phyloP scores from a whole-genome alignment of 331 rosid species.

The Spiraea crenata region DNA sequence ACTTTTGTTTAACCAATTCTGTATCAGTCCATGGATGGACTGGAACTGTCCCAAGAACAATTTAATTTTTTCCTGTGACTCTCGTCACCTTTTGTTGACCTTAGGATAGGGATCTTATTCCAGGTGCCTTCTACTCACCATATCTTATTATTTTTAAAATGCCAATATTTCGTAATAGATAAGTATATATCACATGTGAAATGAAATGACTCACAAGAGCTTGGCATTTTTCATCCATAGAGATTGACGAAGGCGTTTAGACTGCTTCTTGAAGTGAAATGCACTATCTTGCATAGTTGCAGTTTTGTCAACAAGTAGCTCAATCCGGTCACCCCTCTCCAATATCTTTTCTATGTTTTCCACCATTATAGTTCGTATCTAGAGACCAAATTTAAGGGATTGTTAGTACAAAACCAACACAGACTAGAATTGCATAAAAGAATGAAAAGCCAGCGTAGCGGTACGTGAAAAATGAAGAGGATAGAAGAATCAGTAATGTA shows the following conservation, averaged over 20 bases:
- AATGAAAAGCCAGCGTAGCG: conserved; percentile 1
- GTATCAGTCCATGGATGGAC: background rate
- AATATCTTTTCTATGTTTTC: conserved; percentile 91
- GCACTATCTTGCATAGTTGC: conserved; percentile 97
- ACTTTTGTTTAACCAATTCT: background rate
- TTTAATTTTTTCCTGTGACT: background rate
- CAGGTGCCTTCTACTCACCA: background rate
- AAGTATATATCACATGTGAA: background rate
- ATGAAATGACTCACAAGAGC: conserved; percentile 64
- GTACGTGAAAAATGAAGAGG: background rate
- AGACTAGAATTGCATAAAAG: conserved; percentile 1
- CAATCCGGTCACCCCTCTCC: conserved; percentile 97
- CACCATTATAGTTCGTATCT: conserved; percentile 93
- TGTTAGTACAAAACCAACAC: conserved; percentile 25
- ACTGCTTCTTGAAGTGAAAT: conserved; percentile 94
- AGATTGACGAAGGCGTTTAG: conserved; percentile 87
- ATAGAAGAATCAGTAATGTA: conserved; percentile 8
- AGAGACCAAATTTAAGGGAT: conserved; percentile 29
- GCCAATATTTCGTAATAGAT: background rate
- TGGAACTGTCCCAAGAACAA: background rate
- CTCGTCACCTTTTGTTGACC: background rate
- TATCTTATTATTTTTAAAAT: background rate
- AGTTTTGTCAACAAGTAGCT: conserved; percentile 93
- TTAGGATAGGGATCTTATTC: too few relatives aligned
- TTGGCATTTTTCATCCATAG: conserved; percentile 98